A percentile compares a stretch with the other conserved stretches of the same genome.
Evolutionary conservation across 2,329 filamentous ascomycete species (phyloP).

Genomic region (Colletotrichum coccodes): DNA sequence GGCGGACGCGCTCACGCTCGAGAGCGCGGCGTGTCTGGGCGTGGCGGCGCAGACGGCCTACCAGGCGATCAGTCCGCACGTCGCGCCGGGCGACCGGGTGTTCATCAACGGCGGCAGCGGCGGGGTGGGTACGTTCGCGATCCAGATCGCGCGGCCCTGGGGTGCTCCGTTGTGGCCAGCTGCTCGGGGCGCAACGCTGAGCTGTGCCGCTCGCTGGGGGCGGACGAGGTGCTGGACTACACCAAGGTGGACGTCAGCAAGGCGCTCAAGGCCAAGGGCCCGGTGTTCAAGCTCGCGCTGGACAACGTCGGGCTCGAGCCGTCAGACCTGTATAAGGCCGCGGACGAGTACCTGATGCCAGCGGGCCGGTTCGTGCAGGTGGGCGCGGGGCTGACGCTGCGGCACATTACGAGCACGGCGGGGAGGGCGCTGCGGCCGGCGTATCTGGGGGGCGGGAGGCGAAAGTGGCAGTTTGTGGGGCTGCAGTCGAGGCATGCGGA

Average conservation of each 20-base stretch:
- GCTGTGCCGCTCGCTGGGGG: slow-evolving; percentile 45
- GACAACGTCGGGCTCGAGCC: slow-evolving; percentile 38
- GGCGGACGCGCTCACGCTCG: slow-evolving; percentile 38
- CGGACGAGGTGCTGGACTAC: slow-evolving; percentile 50
- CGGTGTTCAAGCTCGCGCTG: slow-evolving; percentile 37
- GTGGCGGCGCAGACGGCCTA: slow-evolving; percentile 37
- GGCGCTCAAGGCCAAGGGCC: slow-evolving; percentile 29
- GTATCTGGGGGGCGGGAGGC: slow-evolving; percentile 51
- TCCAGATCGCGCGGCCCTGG: slow-evolving; percentile 48
- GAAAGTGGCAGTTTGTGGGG: slow-evolving; percentile 44
- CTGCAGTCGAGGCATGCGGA: slow-evolving; percentile 52
- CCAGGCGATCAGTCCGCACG: slow-evolving; percentile 33
- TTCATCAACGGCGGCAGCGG: slow-evolving; percentile 56
- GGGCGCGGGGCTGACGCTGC: slow-evolving; percentile 15
- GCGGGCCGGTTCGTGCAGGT: slow-evolving; percentile 37
- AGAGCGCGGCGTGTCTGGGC: slow-evolving; percentile 37
- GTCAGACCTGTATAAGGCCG: slow-evolving; percentile 35
- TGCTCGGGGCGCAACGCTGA: slow-evolving; percentile 45
- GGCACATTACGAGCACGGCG: slow-evolving; percentile 19
- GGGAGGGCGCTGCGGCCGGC: slow-evolving; percentile 41
- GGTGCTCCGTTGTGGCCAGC: slow-evolving; percentile 44
- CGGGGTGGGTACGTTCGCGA: slow-evolving; percentile 46
- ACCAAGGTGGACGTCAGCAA: slow-evolving; percentile 28
- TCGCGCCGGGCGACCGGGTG: slow-evolving; percentile 51
- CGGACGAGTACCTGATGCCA: slow-evolving; percentile 34